These are phyloP conservation scores for Vicia villosa DNA, from an alignment of 306 rosid genomes.

Conservation along the genomic window DNA sequence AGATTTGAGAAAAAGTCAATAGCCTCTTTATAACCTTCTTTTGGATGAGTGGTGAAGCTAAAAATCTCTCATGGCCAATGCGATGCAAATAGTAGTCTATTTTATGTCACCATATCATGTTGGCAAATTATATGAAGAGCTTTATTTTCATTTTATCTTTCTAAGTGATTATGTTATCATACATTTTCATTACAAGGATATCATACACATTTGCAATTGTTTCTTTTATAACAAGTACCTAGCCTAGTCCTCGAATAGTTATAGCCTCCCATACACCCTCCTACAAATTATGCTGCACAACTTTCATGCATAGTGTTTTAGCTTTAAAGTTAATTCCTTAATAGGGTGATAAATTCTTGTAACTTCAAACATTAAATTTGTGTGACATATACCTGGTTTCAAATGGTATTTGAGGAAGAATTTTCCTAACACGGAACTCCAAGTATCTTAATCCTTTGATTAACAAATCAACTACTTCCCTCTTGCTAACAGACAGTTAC, in stretches of 20 bases:
- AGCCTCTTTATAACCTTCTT: background rate
- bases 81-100: conserved; percentile 11
- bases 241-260: too few species aligned
- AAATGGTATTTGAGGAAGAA: conserved; percentile 63
- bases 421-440: conserved; percentile 63
- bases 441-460: conserved; percentile 80
- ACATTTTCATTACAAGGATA: conserved; percentile 7
- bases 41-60: background rate
- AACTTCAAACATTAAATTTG: background rate
- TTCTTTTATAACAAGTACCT: too few species aligned
- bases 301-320: too few species aligned
- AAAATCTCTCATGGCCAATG: conserved; percentile 1
- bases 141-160: background rate
- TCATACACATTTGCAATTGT: background rate
- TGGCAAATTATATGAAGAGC: background rate
- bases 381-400: conserved; percentile 58
- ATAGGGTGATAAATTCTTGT: conserved; percentile 15
- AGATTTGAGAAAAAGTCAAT: conserved; percentile 18
- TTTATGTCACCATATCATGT: background rate
- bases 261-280: too few species aligned
- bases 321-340: too few species aligned
- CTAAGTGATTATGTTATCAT: background rate
- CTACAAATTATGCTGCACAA: too few species aligned
- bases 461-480: conserved; percentile 76
- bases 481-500: conserved; percentile 68